Evolutionary conservation across 257 asterid genomes (phyloP).

Genomic region (Gardenia jasminoides): DNA sequence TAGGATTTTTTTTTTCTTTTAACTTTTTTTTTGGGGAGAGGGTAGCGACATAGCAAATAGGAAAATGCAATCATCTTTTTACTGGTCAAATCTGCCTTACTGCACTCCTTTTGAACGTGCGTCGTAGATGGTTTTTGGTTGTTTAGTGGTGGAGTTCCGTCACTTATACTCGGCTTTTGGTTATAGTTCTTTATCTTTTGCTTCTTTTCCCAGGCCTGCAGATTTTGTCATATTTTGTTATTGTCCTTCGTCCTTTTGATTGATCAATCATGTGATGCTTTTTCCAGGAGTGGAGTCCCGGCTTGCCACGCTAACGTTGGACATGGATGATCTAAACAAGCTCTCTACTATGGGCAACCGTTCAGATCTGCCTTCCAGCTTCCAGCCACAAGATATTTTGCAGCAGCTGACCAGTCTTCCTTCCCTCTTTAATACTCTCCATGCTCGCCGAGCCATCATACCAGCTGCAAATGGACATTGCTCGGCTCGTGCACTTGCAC

Average conservation of each 20-base stretch:
- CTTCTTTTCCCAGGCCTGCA: neutral
- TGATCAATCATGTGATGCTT: conserved; percentile 10
- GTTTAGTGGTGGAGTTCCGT: neutral
- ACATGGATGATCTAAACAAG: conserved; percentile 65
- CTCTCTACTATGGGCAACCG: conserved; percentile 49
- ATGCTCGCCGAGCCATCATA: conserved; percentile 78
- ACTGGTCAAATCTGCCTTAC: neutral
- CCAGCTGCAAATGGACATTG: conserved; percentile 95
- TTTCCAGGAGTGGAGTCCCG: conserved; percentile 89
- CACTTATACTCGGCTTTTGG: neutral
- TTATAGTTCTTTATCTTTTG: neutral
- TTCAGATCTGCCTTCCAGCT: conserved; percentile 63
- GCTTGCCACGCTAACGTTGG: conserved; percentile 83
- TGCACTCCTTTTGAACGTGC: neutral
- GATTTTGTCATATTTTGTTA: neutral
- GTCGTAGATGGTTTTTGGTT: neutral
- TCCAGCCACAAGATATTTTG: conserved; percentile 57
- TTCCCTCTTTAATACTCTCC: conserved; percentile 67
- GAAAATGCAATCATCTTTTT: too few relatives aligned
- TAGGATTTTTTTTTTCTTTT: too few relatives aligned
- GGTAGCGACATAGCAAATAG: too few relatives aligned
- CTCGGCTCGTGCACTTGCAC: conserved; percentile 97
- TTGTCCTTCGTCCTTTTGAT: neutral
- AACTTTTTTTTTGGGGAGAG: too few relatives aligned
- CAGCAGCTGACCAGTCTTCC: conserved; percentile 66